These are phyloP conservation scores for Neurospora sp. DNA, from an alignment of 495 filamentous ascomycete genomes.

Conservation along the genomic window DNA sequence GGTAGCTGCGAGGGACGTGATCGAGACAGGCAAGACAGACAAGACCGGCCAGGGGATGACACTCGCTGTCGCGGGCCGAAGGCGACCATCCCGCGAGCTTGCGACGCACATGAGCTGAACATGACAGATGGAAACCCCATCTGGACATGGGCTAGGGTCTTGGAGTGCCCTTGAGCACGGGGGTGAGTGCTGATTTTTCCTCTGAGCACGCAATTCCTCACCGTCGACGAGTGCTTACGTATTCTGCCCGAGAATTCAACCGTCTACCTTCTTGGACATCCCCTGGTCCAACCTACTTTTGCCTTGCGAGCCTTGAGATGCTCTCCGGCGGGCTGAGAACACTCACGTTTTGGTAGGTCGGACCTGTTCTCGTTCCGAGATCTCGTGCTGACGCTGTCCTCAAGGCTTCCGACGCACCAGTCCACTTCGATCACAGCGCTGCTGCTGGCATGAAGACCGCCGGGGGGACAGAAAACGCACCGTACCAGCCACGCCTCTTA, in stretches of 20 bases:
- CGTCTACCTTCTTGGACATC: not conserved
- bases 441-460: not conserved
- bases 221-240: not conserved
- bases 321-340: not conserved
- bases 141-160: not conserved
- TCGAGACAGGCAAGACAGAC: not conserved
- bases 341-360: not conserved
- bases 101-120: not conserved
- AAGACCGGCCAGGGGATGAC: not conserved
- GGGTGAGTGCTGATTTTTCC: not conserved
- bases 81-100: not conserved
- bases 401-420: not conserved
- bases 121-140: not conserved
- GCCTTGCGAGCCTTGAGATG: not conserved
- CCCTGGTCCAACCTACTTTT: not conserved
- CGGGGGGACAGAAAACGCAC: not conserved
- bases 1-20: not conserved
- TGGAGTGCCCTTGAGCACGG: not conserved
- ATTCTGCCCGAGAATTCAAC: not conserved
- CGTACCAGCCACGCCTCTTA: not conserved
- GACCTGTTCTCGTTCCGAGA: not conserved
- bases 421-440: not conserved
- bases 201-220: not conserved
- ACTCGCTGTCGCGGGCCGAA: not conserved
- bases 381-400: not conserved